Evolutionary conservation across 306 rosid species (phyloP), one percentile per base, ranked within the genome.

Genomic region (Fragaria ananassa): DNA sequence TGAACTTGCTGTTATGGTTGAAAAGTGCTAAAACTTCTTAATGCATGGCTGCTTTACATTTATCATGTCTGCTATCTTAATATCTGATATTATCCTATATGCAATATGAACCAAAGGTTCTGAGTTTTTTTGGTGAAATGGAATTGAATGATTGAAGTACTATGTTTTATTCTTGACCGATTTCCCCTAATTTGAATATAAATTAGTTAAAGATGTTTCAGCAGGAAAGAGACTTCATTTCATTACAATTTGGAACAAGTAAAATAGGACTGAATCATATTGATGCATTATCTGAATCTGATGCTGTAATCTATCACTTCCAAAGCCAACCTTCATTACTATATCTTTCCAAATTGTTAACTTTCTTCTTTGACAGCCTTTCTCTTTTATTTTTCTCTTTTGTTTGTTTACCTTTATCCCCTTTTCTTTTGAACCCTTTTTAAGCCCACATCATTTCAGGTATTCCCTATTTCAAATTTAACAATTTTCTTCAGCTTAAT

Each of bases 351-450:
- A 6, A 14, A 6, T 54, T 61, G 50, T 61, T 58, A 65, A 51
- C 69, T 71, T 80, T 86, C 74, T 61, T 72, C 75, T 75, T 79
- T 70, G 34, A 12, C 25, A 65, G 62, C 65, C 45, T 67, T 67
- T 72, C 46, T 34, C 70, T 31, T 68, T 68, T 25, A 41, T 41
- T 10, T 56, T 9, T 50, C 61, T 27, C 46, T 74, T 53, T 62
- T 63, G 51, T 51, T 49, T 74, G 64, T 51, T 34, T 64, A 44
- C 62, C 73, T 74, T 82, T 31, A 44, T 71, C 56, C 39, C 39
- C 18, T 31, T 64, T 56, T 31, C 27, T 54, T 57, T 27, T 11
- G n/a, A 66, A 18, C 21, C 78, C 19, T 71, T 79, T 42, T 64
- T 23, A 17, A 64, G 41, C 47, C 23, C 50, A 29, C 79, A 82